phyloP scores from a whole-genome alignment of 2,329 filamentous ascomycete species.

The Aspergillus neoniger region DNA sequence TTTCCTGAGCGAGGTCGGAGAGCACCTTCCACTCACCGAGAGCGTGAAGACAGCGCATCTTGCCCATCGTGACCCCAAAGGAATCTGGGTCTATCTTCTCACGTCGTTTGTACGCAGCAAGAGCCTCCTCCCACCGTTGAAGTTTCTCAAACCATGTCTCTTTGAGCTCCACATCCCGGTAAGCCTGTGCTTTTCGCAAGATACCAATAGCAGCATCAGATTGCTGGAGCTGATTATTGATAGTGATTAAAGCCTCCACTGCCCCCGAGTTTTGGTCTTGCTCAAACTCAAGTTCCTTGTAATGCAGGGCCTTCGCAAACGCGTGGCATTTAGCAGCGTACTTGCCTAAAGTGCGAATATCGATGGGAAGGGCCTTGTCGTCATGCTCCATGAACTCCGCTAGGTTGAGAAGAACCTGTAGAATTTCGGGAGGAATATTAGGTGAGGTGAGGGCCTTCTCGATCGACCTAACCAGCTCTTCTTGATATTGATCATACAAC shows the following conservation, averaged over 20 bases:
- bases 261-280: conserved; percentile 95
- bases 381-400: conserved; percentile 99
- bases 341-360: conserved; percentile 89
- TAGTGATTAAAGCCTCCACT: conserved; percentile 95
- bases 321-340: conserved; percentile 97
- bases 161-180: conserved; percentile 91
- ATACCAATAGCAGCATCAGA: conserved; percentile 99
- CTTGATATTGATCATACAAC: conserved; percentile 93
- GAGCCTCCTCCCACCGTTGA: conserved; percentile 95
- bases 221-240: conserved; percentile 98
- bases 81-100: conserved; percentile 74
- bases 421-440: conserved; percentile 91
- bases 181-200: conserved; percentile 89
- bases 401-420: conserved; percentile 90
- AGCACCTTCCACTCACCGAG: conserved; percentile 96
- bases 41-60: conserved; percentile 97
- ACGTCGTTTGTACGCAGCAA: conserved; percentile 86
- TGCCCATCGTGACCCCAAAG: conserved; percentile 97
- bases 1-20: conserved; percentile 83
- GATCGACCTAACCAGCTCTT: conserved; percentile 93
- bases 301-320: conserved; percentile 96
- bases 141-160: conserved; percentile 99
- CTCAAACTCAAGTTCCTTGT: conserved; percentile 97
- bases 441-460: conserved; percentile 93
- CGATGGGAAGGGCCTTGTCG: conserved; percentile 95